Percentiles rank a stretch among this genome's conserved stretches.
Evolutionary conservation across 306 rosid species (phyloP).

Genomic region (Cicer yamashitae): DNA sequence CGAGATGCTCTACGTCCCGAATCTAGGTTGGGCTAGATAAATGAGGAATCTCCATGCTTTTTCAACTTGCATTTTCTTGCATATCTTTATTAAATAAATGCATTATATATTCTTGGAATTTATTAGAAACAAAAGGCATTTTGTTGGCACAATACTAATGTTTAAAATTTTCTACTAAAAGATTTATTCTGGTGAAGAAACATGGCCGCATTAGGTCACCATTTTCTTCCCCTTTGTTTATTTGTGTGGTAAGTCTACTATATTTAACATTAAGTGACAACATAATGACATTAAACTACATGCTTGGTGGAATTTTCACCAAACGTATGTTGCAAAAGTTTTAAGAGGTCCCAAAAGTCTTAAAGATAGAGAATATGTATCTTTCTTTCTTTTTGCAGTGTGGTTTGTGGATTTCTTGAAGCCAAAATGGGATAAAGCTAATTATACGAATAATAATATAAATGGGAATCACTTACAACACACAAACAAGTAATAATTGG

Average conservation of each 20-base stretch:
- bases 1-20: neutral
- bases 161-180: neutral
- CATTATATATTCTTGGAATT: slow-evolving; percentile 1
- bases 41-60: slow-evolving; percentile 10
- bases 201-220: neutral
- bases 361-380: slow-evolving; percentile 51
- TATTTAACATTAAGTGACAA: slow-evolving; percentile 34
- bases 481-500: slow-evolving; percentile 49
- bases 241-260: slow-evolving; percentile 21
- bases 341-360: slow-evolving; percentile 45
- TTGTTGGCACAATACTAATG: slow-evolving; percentile 32
- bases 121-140: slow-evolving; percentile 1
- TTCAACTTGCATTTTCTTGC: slow-evolving; percentile 28
- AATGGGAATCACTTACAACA: slow-evolving; percentile 54
- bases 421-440: slow-evolving; percentile 48
- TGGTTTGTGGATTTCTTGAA: slow-evolving; percentile 47
- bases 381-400: slow-evolving; percentile 37
- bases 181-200: neutral
- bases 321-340: slow-evolving; percentile 26
- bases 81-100: slow-evolving; percentile 8
- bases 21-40: slow-evolving; percentile 31
- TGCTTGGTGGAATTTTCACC: slow-evolving; percentile 25
- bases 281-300: slow-evolving; percentile 4
- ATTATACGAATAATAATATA: slow-evolving; percentile 28
- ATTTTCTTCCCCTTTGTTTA: slow-evolving; percentile 6